These are phyloP conservation scores for Xylariaceae sp. DNA, from an alignment of 2,329 filamentous ascomycete species.

Conservation along the genomic window DNA sequence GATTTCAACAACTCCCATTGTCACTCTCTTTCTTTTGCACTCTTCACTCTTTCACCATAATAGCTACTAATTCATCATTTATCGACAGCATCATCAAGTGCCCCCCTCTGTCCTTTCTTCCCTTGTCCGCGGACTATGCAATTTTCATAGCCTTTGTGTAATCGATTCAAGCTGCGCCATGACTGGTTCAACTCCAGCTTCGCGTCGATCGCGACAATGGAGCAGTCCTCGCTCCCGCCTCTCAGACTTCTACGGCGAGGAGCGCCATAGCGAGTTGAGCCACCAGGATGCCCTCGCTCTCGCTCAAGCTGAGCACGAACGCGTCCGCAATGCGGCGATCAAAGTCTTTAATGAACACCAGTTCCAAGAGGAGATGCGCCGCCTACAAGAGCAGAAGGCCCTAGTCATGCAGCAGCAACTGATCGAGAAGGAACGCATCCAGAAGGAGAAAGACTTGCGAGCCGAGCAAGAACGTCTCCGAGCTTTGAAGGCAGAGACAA, in stretches of 20 bases:
- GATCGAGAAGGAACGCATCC: conserved; percentile 43
- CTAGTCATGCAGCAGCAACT: conserved; percentile 42
- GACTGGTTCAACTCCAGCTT: conserved; percentile 40
- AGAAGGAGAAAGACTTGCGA: conserved; percentile 31
- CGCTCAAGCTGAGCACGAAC: conserved; percentile 61
- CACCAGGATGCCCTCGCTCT: conserved; percentile 62
- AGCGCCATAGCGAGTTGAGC: conserved; percentile 56
- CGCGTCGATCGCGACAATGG: conserved; percentile 34
- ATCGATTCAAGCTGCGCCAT: conserved; percentile 29
- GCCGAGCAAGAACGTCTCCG: conserved; percentile 35
- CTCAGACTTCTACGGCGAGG: conserved; percentile 56
- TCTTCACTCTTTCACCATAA: background rate
- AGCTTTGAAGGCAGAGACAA: conserved; percentile 41
- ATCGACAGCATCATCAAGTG: background rate
- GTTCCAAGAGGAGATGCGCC: conserved; percentile 37
- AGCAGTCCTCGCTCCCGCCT: conserved; percentile 45
- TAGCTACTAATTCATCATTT: conserved; percentile 3
- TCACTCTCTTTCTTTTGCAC: background rate
- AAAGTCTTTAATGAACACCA: conserved; percentile 45
- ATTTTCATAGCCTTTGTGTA: conserved; percentile 18
- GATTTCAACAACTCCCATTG: background rate
- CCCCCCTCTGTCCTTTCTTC: background rate
- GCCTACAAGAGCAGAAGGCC: conserved; percentile 32
- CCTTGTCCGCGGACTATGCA: conserved; percentile 11
- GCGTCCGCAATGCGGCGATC: conserved; percentile 50